Base-by-base conservation (phyloP, 768 basidiomycete species). In the Collybia sordida region DNA sequence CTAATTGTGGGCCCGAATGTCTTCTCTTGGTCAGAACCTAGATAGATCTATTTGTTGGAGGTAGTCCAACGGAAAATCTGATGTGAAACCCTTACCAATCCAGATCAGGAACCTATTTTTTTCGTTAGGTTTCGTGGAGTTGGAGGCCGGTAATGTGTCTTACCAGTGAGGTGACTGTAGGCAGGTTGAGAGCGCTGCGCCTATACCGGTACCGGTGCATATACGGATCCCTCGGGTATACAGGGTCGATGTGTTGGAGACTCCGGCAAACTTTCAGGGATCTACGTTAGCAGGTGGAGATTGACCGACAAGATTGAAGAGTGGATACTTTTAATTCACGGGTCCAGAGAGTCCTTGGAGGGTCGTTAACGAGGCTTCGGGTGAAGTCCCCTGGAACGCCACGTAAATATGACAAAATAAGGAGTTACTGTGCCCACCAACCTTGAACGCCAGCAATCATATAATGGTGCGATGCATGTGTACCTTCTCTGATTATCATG, bases 201-300 rank as follows among this genome's bases (percentile, higher is more conserved):
- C 89, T 54, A 91, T 82, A 52, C 88, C 89, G 9, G 88, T 90
- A 31, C 88, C 88, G 0, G 88, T 91, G 66, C 88, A 90, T 40
- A 91, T 80, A 53, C 89, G 84, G 58, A 91, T 86, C 17, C 88
- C 88, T 47, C 86, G 82, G 55, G 76, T 85, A 69, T 90, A 91
- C n/a, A 91, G 69, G 3, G 77, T 81, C 3, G 88, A 90, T 1
- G 88, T 88, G 64, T 91, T 88, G 23, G 87, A 88, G 28, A 90
- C 85, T 55, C 86, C 88, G 7, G 88, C 87, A 59, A 88, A 80
- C 86, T 89, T 2, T 19, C 17, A 18, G 54, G n/a, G 28, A 15
- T 24, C 39, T 34, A 23, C 41, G 21, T 57, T 49, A 40, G 25
- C 35, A 56, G 46, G 45, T 49, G 22, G 39, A 37, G 42, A 53